These are phyloP conservation scores for Trichophyton schoenleinii DNA, from an alignment of 2,329 filamentous ascomycete species.

Conservation along the genomic window DNA sequence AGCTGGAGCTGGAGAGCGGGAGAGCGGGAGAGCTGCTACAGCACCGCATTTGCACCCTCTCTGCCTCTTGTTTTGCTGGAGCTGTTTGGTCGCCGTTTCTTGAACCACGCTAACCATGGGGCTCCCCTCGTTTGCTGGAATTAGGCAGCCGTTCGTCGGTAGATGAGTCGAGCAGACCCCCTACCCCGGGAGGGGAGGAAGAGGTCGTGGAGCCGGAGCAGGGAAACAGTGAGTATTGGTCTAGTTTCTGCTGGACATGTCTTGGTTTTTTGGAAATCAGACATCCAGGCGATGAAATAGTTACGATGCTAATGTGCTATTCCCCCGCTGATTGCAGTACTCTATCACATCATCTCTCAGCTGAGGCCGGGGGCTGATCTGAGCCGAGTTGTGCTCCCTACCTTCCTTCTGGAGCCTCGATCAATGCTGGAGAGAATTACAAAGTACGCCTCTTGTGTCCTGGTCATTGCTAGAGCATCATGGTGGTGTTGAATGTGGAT, in stretches of 20 bases:
- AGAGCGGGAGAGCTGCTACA: neutral
- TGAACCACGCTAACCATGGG: slow-evolving; percentile 7
- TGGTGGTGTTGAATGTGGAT: neutral
- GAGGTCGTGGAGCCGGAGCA: slow-evolving; percentile 82
- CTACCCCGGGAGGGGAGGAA: slow-evolving; percentile 47
- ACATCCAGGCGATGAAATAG: neutral
- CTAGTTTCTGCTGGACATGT: neutral
- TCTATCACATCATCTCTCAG: slow-evolving; percentile 94
- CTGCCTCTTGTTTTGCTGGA: neutral
- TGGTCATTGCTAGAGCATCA: neutral
- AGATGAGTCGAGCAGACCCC: slow-evolving; percentile 38
- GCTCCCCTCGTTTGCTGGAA: slow-evolving; percentile 4
- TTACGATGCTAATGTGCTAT: neutral
- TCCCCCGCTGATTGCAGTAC: slow-evolving; percentile 45
- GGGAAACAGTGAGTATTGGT: slow-evolving; percentile 61
- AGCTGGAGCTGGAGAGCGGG: neutral
- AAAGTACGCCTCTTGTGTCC: slow-evolving; percentile 51
- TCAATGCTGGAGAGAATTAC: slow-evolving; percentile 98
- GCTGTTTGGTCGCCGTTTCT: neutral
- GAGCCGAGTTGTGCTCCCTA: slow-evolving; percentile 85
- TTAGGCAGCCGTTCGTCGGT: slow-evolving; percentile 43
- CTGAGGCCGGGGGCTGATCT: slow-evolving; percentile 89
- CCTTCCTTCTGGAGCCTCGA: slow-evolving; percentile 92
- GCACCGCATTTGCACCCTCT: neutral
- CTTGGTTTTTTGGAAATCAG: neutral